Evolutionary conservation across 2,329 filamentous ascomycete species (phyloP).

Genomic region (Penicillium fuscoglaucum): DNA sequence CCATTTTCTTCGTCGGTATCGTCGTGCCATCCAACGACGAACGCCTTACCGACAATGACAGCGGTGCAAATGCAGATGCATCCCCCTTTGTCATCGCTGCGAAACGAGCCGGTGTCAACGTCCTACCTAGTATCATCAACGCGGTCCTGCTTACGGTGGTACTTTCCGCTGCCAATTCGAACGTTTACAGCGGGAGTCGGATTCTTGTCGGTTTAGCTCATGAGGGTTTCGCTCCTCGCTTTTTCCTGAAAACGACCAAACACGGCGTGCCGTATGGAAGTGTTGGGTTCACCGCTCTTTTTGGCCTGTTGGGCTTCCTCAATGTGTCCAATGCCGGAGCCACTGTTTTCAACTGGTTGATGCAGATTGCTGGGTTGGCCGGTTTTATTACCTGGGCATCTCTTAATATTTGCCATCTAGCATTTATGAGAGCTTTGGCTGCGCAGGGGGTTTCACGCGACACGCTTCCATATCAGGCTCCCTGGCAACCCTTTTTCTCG

Average conservation of each 20-base stretch:
- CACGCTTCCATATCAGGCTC: constrained; percentile 7
- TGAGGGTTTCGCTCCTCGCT: constrained; percentile 5
- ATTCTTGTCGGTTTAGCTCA: constrained; percentile 9
- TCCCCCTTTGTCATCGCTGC: constrained; percentile 11
- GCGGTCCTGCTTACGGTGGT: constrained; percentile 7
- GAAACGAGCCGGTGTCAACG: constrained; percentile 1
- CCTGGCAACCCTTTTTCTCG: constrained; percentile 6
- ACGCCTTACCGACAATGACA: constrained; percentile 48
- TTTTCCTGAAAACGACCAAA: constrained; percentile 4
- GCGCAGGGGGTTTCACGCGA: constrained; percentile 5
- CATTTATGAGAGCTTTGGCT: constrained; percentile 9
- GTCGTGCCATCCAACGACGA: constrained; percentile 64
- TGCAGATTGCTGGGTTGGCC: constrained; percentile 7
- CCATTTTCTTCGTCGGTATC: constrained; percentile 67
- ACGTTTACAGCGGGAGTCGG: constrained; percentile 10
- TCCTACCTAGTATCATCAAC: constrained; percentile 10
- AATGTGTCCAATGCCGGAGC: constrained; percentile 7
- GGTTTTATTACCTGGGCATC: constrained; percentile 12
- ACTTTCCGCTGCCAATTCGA: constrained; percentile 9
- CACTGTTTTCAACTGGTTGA: constrained; percentile 11
- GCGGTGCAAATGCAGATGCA: background rate
- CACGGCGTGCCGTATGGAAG: constrained; percentile 5
- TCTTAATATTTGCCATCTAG: constrained; percentile 5
- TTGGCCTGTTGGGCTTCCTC: constrained; percentile 8
- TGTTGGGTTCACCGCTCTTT: constrained; percentile 5